Conservation (phyloP, 2,329 filamentous ascomycete species). For the Alternaria angustiovoidea region DNA sequence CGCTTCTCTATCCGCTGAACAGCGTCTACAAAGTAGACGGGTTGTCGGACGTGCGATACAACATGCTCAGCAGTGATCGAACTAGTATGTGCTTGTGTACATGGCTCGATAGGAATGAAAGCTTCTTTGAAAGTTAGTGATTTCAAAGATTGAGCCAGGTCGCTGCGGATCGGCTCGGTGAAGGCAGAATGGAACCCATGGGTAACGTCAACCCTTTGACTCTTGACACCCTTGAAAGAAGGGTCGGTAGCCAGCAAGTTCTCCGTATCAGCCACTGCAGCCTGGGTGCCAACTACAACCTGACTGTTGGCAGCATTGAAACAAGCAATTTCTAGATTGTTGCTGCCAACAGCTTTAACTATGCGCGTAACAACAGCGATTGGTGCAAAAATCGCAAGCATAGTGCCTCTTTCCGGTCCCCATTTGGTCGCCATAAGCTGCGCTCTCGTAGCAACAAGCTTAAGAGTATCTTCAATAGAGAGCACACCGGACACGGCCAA, state of each 20-base stretch:
- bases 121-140: slow-evolving; percentile 7
- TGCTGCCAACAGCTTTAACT: slow-evolving; percentile 1
- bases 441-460: slow-evolving; percentile 47
- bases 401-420: slow-evolving; percentile 30
- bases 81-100: background rate
- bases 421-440: slow-evolving; percentile 33
- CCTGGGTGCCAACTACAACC: slow-evolving; percentile 47
- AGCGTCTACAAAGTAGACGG: slow-evolving; percentile 58
- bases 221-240: slow-evolving; percentile 3
- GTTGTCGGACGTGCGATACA: slow-evolving; percentile 52
- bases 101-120: slow-evolving; percentile 14
- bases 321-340: slow-evolving; percentile 54
- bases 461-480: slow-evolving; percentile 37
- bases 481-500: slow-evolving; percentile 46
- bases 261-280: slow-evolving; percentile 23
- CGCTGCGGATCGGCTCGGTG: slow-evolving; percentile 38
- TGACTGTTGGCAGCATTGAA: slow-evolving; percentile 49
- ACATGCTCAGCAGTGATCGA: slow-evolving; percentile 2
- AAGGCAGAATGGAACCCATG: slow-evolving; percentile 43
- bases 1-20: slow-evolving; percentile 49
- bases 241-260: slow-evolving; percentile 17
- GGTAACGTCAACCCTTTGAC: slow-evolving; percentile 37
- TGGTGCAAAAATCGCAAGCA: slow-evolving; percentile 26
- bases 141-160: slow-evolving; percentile 12
- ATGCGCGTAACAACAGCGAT: slow-evolving; percentile 10